phyloP scores from a whole-genome alignment of 495 filamentous ascomycete genomes.

The Annulohypoxylon moriforme region DNA sequence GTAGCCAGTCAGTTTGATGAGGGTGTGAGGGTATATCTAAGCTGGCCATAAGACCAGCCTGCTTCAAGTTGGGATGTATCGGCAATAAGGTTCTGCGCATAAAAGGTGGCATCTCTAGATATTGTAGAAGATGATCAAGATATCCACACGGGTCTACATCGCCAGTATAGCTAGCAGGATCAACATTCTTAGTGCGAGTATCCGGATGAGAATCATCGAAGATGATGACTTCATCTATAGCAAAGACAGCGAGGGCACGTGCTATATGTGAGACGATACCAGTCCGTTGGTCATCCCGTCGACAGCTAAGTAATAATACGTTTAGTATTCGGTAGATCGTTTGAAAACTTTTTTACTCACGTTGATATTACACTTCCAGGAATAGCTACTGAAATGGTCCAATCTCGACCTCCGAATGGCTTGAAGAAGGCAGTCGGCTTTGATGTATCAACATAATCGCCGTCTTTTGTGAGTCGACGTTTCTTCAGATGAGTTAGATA shows the following conservation, averaged over 20 bases:
- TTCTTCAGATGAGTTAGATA: constrained; percentile 49
- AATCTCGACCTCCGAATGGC: constrained; percentile 53
- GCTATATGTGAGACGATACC: constrained; percentile 74
- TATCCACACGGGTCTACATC: constrained; percentile 74
- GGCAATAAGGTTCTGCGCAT: constrained; percentile 75
- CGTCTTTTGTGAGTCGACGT: constrained; percentile 54
- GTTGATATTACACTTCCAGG: constrained; percentile 60
- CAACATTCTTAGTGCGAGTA: constrained; percentile 53
- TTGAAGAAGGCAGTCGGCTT: constrained; percentile 52
- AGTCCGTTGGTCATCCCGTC: constrained; percentile 72
- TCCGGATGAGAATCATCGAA: constrained; percentile 69
- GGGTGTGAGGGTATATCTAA: constrained; percentile 83
- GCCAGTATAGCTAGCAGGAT: constrained; percentile 68
- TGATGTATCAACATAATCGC: constrained; percentile 47
- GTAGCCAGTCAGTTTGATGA: constrained; percentile 71
- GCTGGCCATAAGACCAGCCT: constrained; percentile 72
- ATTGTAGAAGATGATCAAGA: constrained; percentile 75
- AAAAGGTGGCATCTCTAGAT: constrained; percentile 80
- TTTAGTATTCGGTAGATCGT: no score
- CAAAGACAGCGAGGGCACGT: constrained; percentile 78
- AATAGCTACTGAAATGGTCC: constrained; percentile 62
- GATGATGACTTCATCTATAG: constrained; percentile 80
- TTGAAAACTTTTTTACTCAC: constrained; percentile 57
- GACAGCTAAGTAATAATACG: constrained; percentile 44
- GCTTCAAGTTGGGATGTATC: constrained; percentile 74